Evolutionary conservation across 768 basidiomycete species (phyloP).

Genomic region (Calvatia gigantea): DNA sequence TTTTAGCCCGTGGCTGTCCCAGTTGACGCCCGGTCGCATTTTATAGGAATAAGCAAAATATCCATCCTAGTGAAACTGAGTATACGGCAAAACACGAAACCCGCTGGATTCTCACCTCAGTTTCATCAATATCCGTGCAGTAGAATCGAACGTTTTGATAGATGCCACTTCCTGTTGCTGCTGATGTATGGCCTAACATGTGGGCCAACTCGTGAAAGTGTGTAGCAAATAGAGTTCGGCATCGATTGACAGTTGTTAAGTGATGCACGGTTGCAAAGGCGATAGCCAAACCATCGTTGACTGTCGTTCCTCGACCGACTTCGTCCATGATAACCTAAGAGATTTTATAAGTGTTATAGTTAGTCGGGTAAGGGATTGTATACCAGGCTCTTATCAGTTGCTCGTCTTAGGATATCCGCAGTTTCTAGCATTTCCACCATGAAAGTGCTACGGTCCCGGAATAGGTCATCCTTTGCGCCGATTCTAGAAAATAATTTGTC

Average conservation of each 20-base stretch:
- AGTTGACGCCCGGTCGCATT: slow-evolving; percentile 79
- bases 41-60: slow-evolving; percentile 84
- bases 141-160: slow-evolving; percentile 75
- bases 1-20: slow-evolving; percentile 87
- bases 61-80: slow-evolving; percentile 46
- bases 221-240: slow-evolving; percentile 94
- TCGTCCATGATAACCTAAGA: slow-evolving; percentile 97
- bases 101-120: slow-evolving; percentile 45
- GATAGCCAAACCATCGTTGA: slow-evolving; percentile 88
- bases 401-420: slow-evolving; percentile 81
- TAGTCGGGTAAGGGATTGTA: slow-evolving; percentile 20
- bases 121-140: slow-evolving; percentile 85
- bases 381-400: slow-evolving; percentile 82
- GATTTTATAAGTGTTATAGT: neutral
- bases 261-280: slow-evolving; percentile 91
- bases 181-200: slow-evolving; percentile 64
- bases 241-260: slow-evolving; percentile 64
- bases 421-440: slow-evolving; percentile 99
- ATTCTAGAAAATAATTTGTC: slow-evolving; percentile 93
- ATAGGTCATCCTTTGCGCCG: slow-evolving; percentile 93
- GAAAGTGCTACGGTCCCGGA: slow-evolving; percentile 91
- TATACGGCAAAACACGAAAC: neutral
- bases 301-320: slow-evolving; percentile 94
- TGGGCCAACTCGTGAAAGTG: slow-evolving; percentile 94
- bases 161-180: slow-evolving; percentile 37